Conservation (phyloP, 805 yeast species). For the Teunomyces stri region DNA sequence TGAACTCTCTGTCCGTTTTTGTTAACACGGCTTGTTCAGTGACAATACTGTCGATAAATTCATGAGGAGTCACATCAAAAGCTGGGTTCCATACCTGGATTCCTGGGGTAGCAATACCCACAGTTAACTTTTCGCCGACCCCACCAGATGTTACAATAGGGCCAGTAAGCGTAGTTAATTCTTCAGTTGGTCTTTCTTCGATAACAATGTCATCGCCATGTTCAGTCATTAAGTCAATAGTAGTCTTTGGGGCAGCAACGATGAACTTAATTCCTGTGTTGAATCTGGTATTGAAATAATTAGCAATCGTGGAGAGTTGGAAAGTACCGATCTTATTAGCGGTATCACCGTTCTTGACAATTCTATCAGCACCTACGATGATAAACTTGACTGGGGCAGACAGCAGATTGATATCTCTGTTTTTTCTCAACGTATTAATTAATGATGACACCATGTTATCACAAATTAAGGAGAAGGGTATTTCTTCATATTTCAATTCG, state of each 20-base stretch:
- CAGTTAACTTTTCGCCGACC: constrained; percentile 44
- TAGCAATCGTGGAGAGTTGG: constrained; percentile 76
- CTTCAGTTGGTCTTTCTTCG: constrained; percentile 83
- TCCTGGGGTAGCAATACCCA: constrained; percentile 81
- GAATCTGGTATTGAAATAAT: constrained; percentile 34
- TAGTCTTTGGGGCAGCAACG: constrained; percentile 94
- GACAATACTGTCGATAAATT: constrained; percentile 80
- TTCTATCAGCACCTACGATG: constrained; percentile 94
- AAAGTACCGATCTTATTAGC: constrained; percentile 96
- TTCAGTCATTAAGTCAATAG: constrained; percentile 68
- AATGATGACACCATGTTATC: constrained; percentile 90
- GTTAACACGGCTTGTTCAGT: constrained; percentile 65
- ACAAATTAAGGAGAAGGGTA: constrained; percentile 85
- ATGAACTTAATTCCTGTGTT: constrained; percentile 65
- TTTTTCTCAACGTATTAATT: constrained; percentile 44
- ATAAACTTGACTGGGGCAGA: constrained; percentile 78
- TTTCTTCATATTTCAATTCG: constrained; percentile 79
- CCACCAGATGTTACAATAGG: constrained; percentile 27
- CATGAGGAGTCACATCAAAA: constrained; percentile 88
- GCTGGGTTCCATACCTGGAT: constrained; percentile 95
- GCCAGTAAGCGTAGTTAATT: constrained; percentile 76
- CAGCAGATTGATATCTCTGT: constrained; percentile 20
- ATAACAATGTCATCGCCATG: constrained; percentile 76
- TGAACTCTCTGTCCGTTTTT: constrained; percentile 54
- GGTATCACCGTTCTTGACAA: constrained; percentile 89